Conservation (phyloP, 495 filamentous ascomycete species). For the Neurospora sp. region DNA sequence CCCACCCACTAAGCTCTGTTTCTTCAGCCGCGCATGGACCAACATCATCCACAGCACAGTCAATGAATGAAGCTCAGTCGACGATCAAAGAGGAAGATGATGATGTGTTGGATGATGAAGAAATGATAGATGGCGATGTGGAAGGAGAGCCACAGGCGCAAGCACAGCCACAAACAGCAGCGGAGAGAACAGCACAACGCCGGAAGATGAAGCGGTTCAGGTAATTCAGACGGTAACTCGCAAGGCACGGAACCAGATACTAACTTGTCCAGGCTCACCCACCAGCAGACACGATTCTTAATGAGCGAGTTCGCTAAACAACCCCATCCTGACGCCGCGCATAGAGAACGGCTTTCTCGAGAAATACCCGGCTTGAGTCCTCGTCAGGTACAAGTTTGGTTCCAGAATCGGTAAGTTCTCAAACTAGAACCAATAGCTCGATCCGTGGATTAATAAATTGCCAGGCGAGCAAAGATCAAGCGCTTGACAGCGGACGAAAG, state of each 20-base stretch:
- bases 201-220: constrained; percentile 94
- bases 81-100: constrained; percentile 45
- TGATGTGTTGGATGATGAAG: constrained; percentile 41
- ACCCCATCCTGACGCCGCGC: constrained; percentile 87
- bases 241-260: constrained; percentile 6
- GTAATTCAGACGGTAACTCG: constrained; percentile 31
- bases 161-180: constrained; percentile 51
- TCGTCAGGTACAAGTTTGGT: constrained; percentile 96
- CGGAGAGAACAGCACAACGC: constrained; percentile 66
- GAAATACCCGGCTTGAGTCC: constrained; percentile 92
- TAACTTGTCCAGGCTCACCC: constrained; percentile 61
- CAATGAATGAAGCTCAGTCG: constrained; percentile 33
- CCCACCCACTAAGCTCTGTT: constrained; percentile 30
- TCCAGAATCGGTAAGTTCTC: constrained; percentile 78
- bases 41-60: constrained; percentile 17
- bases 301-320: constrained; percentile 97
- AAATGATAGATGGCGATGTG: constrained; percentile 37
- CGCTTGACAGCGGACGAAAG: constrained; percentile 86
- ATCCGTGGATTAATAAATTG: constrained; percentile 14
- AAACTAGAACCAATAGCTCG: neutral
- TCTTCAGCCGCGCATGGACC: constrained; percentile 8
- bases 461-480: constrained; percentile 89
- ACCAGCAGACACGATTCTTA: constrained; percentile 91
- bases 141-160: constrained; percentile 31
- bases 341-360: constrained; percentile 78